phyloP scores from a whole-genome alignment of 768 basidiomycete genomes.

The Phaffia tasmanica region DNA sequence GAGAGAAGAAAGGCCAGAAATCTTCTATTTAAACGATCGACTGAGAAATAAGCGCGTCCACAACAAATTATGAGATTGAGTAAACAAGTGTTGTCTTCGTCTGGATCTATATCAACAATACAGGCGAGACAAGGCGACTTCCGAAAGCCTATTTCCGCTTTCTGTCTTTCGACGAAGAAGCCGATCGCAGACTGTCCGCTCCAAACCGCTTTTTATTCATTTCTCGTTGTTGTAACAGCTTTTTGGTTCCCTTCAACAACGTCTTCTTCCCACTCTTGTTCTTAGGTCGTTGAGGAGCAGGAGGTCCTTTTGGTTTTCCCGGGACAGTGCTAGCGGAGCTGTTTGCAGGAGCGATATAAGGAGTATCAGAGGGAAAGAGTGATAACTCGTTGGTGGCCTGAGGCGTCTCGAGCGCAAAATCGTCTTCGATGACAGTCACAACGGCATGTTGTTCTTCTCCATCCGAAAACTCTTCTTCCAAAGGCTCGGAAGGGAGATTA shows the following conservation, averaged over 20 bases:
- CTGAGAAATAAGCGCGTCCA: too few species aligned
- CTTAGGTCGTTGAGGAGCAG: conserved; percentile 19
- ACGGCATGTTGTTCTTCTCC: conserved; percentile 23
- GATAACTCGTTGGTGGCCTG: background rate
- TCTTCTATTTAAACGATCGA: too few species aligned
- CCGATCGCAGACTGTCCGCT: too few species aligned
- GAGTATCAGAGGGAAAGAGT: background rate
- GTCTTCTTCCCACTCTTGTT: conserved; percentile 27
- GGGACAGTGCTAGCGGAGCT: background rate
- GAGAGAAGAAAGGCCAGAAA: too few species aligned
- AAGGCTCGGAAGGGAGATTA: background rate
- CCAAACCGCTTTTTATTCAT: too few species aligned
- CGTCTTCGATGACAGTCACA: conserved; percentile 24
- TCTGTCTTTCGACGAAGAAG: too few species aligned
- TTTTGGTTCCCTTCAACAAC: conserved; percentile 20
- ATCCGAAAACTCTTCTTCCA: conserved; percentile 24
- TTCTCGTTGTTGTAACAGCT: too few species aligned
- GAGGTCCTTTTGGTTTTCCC: conserved; percentile 6
- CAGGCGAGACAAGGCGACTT: too few species aligned
- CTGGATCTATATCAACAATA: too few species aligned
- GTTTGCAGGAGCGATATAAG: background rate
- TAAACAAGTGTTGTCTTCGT: too few species aligned
- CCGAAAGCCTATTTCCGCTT: too few species aligned
- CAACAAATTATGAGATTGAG: too few species aligned
- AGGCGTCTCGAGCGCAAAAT: conserved; percentile 20